Evolutionary conservation across 2,329 filamentous ascomycete genomes (phyloP).

Genomic region (Kalaharituber pfeilii): DNA sequence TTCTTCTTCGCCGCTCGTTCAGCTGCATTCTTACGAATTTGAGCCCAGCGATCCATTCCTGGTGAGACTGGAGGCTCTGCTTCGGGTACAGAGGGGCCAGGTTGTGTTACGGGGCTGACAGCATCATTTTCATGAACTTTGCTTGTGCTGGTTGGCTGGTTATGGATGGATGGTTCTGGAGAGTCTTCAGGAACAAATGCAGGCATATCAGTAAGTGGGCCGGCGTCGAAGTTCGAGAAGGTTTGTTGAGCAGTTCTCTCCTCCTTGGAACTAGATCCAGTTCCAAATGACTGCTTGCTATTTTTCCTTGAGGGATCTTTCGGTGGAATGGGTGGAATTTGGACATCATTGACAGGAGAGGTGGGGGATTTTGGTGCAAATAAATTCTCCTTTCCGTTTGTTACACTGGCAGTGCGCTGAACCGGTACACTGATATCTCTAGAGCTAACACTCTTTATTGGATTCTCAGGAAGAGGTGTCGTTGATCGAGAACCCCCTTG

Average conservation of each 20-base stretch:
- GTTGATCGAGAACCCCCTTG: not conserved
- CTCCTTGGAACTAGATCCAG: constrained; percentile 10
- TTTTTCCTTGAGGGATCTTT: not conserved
- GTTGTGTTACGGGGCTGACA: constrained; percentile 5
- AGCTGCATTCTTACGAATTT: constrained; percentile 87
- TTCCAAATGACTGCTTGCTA: not conserved
- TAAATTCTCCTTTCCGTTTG: not conserved
- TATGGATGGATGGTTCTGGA: constrained; percentile 25
- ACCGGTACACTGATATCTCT: not conserved
- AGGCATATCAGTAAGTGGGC: constrained; percentile 70
- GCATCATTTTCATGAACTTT: constrained; percentile 21
- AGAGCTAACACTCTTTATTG: not conserved
- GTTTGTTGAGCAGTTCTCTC: constrained; percentile 8
- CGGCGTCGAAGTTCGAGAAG: constrained; percentile 62
- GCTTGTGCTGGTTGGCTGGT: constrained; percentile 8
- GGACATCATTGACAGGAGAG: not conserved
- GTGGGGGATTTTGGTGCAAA: not conserved
- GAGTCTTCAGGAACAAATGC: constrained; percentile 53
- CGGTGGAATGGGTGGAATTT: not conserved
- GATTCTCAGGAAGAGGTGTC: not conserved
- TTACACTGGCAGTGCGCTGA: not conserved
- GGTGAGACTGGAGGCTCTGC: constrained; percentile 23
- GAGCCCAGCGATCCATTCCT: constrained; percentile 72
- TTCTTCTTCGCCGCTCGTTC: constrained; percentile 52
- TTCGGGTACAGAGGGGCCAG: constrained; percentile 12